A percentile compares a stretch with the other conserved stretches of the same genome.
phyloP scores from a whole-genome alignment of 345 rosid species.

The Conringia planisiliqua region DNA sequence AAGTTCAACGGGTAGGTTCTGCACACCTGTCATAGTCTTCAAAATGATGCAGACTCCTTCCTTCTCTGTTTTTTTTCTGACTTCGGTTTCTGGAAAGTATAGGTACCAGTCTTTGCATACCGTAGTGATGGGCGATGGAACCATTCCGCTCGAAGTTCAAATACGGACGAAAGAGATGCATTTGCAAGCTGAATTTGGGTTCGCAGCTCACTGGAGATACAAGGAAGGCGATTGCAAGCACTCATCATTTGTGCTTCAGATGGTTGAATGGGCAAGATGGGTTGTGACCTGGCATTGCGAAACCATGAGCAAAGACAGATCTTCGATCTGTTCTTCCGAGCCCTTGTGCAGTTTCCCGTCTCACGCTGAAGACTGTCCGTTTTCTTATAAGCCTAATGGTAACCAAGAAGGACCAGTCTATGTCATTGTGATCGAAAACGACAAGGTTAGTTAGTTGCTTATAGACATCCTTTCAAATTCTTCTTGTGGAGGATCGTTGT shows the following conservation, averaged over 20 bases:
- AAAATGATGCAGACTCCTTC: not conserved
- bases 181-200: slow-evolving; percentile 93
- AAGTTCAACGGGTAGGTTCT: slow-evolving; percentile 78
- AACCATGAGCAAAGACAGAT: slow-evolving; percentile 63
- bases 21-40: not conserved
- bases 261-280: slow-evolving; percentile 99
- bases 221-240: slow-evolving; percentile 85
- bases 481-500: not conserved
- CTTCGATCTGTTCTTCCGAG: slow-evolving; percentile 44
- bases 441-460: slow-evolving; percentile 58
- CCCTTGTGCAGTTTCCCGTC: slow-evolving; percentile 73
- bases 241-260: slow-evolving; percentile 79
- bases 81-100: slow-evolving; percentile 7
- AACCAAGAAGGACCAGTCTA: slow-evolving; percentile 70
- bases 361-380: slow-evolving; percentile 74
- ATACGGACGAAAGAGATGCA: slow-evolving; percentile 93
- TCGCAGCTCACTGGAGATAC: slow-evolving; percentile 99
- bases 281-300: slow-evolving; percentile 92
- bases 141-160: slow-evolving; percentile 82
- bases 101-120: slow-evolving; percentile 93
- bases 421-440: slow-evolving; percentile 76
- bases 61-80: slow-evolving; percentile 15
- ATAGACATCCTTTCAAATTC: not conserved
- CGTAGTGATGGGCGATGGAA: slow-evolving; percentile 74
- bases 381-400: slow-evolving; percentile 58